Evolutionary conservation across 176 grass and related monocot genomes (phyloP).

Genomic region (Oryza nivara): DNA sequence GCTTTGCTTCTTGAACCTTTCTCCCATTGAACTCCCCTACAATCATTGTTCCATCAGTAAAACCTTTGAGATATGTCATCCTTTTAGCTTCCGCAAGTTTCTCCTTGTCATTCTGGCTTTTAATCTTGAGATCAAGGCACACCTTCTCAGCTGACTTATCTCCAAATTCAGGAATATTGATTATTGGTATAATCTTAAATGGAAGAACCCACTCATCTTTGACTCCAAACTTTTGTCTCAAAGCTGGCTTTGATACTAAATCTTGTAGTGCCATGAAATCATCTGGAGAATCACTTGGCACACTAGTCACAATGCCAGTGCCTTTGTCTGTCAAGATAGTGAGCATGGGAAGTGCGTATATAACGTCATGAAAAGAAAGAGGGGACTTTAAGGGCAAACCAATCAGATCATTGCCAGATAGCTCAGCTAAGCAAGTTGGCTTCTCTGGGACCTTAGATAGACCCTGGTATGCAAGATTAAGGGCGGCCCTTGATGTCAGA

Average conservation of each 20-base stretch:
- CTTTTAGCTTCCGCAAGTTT: slow-evolving; percentile 77
- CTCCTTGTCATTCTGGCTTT: slow-evolving; percentile 82
- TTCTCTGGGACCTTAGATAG: slow-evolving; percentile 60
- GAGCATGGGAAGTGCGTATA: slow-evolving; percentile 75
- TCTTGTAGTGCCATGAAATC: slow-evolving; percentile 77
- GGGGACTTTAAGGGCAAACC: slow-evolving; percentile 66
- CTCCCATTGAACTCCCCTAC: slow-evolving; percentile 62
- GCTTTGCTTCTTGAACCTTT: slow-evolving; percentile 80
- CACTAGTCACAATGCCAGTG: slow-evolving; percentile 70
- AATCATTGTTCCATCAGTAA: slow-evolving; percentile 75
- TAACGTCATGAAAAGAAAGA: slow-evolving; percentile 58
- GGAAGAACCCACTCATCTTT: slow-evolving; percentile 85
- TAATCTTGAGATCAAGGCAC: slow-evolving; percentile 63
- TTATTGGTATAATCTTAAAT: slow-evolving; percentile 60
- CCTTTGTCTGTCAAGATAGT: slow-evolving; percentile 72
- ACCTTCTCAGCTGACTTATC: slow-evolving; percentile 78
- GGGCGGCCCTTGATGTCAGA: slow-evolving; percentile 60
- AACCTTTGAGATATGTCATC: slow-evolving; percentile 78
- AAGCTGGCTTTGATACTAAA: slow-evolving; percentile 58
- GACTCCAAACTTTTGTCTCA: slow-evolving; percentile 64
- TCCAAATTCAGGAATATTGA: slow-evolving; percentile 82
- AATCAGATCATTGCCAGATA: slow-evolving; percentile 68
- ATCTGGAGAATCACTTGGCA: slow-evolving; percentile 76
- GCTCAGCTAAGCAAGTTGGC: slow-evolving; percentile 63
- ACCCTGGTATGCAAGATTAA: slow-evolving; percentile 77